Conservation (phyloP, 2,329 filamentous ascomycete genomes). For the Mollisia scopiformis region DNA sequence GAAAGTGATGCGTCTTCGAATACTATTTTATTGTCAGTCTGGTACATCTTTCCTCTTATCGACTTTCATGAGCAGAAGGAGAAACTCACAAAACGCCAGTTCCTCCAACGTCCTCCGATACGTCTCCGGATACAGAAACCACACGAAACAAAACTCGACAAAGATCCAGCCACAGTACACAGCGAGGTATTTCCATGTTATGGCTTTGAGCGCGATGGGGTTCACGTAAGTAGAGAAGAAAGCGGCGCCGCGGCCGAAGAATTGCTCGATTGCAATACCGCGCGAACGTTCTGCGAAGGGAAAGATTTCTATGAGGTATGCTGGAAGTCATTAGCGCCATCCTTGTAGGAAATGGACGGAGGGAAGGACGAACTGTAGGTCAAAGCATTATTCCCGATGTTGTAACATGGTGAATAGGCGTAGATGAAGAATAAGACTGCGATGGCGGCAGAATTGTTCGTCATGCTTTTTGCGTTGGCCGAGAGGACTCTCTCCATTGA, state of each 20-base stretch:
- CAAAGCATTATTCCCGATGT: constrained; percentile 68
- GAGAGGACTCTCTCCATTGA: constrained; percentile 44
- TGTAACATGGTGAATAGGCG: constrained; percentile 61
- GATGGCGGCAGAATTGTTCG: constrained; percentile 21
- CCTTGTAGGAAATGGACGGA: not conserved
- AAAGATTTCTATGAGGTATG: constrained; percentile 62
- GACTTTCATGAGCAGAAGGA: not conserved
- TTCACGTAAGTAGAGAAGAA: constrained; percentile 53
- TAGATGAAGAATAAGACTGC: constrained; percentile 61
- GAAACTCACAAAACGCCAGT: constrained; percentile 45
- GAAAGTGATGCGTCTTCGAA: not conserved
- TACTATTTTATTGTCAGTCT: not conserved
- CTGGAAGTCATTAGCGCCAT: constrained; percentile 25
- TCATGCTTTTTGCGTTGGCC: constrained; percentile 35
- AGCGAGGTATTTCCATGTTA: constrained; percentile 47
- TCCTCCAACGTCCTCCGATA: constrained; percentile 47
- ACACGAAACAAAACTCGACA: constrained; percentile 46
- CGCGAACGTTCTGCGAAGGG: constrained; percentile 49
- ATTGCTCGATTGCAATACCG: constrained; percentile 35
- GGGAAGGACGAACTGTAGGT: constrained; percentile 54
- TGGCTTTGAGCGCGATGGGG: constrained; percentile 46
- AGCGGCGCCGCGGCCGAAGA: constrained; percentile 42
- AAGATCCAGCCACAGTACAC: constrained; percentile 47
- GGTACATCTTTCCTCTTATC: not conserved
- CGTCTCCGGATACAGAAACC: constrained; percentile 50